Conservation (phyloP, 1,284 basidiomycete species). For the Schizopora paradoxa region DNA sequence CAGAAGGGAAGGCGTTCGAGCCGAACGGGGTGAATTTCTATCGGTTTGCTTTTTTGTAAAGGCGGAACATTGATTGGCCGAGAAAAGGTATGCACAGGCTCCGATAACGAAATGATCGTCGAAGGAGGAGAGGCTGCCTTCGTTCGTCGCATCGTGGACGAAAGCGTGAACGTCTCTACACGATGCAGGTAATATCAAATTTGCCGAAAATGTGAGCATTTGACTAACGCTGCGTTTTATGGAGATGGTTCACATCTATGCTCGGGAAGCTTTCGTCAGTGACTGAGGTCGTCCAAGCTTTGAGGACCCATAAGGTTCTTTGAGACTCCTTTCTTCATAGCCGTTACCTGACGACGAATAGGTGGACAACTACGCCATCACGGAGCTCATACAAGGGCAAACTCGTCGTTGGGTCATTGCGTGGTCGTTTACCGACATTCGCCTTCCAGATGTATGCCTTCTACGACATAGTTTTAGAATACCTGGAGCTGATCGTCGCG, state of each 20-base stretch:
- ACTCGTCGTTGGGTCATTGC: slow-evolving; percentile 86
- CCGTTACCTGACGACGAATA: slow-evolving; percentile 26
- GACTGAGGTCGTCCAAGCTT: slow-evolving; percentile 47
- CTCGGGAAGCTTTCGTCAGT: slow-evolving; percentile 83
- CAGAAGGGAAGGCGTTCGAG: slow-evolving; percentile 53
- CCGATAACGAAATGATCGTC: slow-evolving; percentile 82
- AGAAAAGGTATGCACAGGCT: slow-evolving; percentile 75
- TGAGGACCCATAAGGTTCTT: slow-evolving; percentile 51
- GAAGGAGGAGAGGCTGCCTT: slow-evolving; percentile 82
- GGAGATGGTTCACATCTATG: slow-evolving; percentile 90
- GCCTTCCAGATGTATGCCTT: slow-evolving; percentile 70
- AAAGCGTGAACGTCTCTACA: slow-evolving; percentile 48
- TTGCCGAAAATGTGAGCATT: not conserved
- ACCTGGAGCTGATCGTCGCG: slow-evolving; percentile 19
- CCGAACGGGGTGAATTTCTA: slow-evolving; percentile 57
- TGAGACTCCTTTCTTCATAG: not conserved
- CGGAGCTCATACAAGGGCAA: slow-evolving; percentile 78
- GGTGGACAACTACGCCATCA: slow-evolving; percentile 82
- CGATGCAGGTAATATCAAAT: slow-evolving; percentile 46
- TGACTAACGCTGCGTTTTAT: not conserved
- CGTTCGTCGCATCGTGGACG: slow-evolving; percentile 71
- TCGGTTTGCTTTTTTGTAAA: not conserved
- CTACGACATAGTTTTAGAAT: slow-evolving; percentile 1
- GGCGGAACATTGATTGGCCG: not conserved
- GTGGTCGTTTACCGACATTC: slow-evolving; percentile 68